Conservation (phyloP, 805 yeast genomes). For the Isabelozyma gotoi region DNA sequence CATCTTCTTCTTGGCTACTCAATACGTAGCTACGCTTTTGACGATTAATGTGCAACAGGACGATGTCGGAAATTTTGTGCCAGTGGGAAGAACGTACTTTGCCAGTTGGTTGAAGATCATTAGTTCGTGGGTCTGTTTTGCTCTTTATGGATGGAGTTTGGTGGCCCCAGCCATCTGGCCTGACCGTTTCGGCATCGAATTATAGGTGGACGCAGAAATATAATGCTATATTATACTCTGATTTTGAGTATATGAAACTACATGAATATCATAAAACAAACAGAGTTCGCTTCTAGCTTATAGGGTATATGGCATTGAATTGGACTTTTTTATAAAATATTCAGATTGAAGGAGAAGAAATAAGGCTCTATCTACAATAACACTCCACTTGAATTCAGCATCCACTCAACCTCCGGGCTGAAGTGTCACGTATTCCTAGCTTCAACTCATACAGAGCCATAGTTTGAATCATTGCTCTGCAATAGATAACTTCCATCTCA, state of each 20-base stretch:
- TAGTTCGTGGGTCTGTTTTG: constrained; percentile 89
- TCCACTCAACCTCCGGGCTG: no score
- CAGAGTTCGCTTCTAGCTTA: no score
- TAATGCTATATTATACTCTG: neutral
- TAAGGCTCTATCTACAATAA: no score
- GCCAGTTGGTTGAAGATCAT: constrained; percentile 92
- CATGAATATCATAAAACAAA: no score
- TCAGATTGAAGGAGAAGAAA: no score
- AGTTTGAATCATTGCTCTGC: no score
- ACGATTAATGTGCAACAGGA: constrained; percentile 89
- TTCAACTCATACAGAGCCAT: no score
- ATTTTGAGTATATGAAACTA: no score
- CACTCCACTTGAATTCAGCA: no score
- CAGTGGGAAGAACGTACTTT: constrained; percentile 96
- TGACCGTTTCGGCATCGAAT: constrained; percentile 64
- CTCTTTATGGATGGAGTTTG: constrained; percentile 85
- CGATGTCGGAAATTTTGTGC: constrained; percentile 84
- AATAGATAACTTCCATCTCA: no score
- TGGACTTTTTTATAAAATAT: no score
- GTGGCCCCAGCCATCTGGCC: constrained; percentile 90
- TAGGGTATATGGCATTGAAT: neutral
- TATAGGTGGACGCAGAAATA: constrained; percentile 6
- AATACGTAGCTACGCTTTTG: constrained; percentile 89
- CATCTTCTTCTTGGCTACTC: constrained; percentile 92
- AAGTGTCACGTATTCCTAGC: no score